Evolutionary conservation across 768 basidiomycete genomes (phyloP), one percentile per base, ranked within the genome.

Genomic region (Panaeolus cyanescens): DNA sequence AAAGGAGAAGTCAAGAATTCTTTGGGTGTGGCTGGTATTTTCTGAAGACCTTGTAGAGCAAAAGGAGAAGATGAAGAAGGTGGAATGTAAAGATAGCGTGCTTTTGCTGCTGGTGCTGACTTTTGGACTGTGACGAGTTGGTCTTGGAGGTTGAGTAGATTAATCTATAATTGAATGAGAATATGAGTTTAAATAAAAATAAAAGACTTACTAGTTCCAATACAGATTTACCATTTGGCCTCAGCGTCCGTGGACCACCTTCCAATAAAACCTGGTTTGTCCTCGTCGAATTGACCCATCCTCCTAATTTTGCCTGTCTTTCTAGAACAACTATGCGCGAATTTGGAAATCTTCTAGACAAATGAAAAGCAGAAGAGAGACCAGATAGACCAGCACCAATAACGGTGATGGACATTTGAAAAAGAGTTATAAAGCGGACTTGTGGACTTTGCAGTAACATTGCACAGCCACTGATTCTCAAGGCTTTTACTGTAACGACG

Each of bases 381-480:
- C 95, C 95, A 0, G 90, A 83, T 32, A 96, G 77, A 7, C 94
- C 94, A 2, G 90, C 92, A 0, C 94, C 95, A 19, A 95, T 75
- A 61, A 95, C 72, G 15, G 86, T 85, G 57, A 95, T 84, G 65
- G 69, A 69, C n/a, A 63, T 13, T 70, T 57, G 17, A 22, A 22
- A 32, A 19, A 5, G 36, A 30, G 15, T 9, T 17, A 54, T 25
- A 50, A 50, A 15, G n/a, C n/a, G n/a, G n/a, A n/a, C n/a, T n/a
- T n/a, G n/a, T n/a, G 45, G 45, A 50, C 22, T 28, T 9, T n/a
- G 33, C 30, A n/a, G n/a, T n/a, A n/a, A n/a, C 15, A n/a, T 50
- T 28, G 30, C 45, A 50, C 45, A 50, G 45, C 45, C 45, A 50
- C 45, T 28, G 45, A 28, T 50, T 9, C 13, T 7, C 45, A 50